phyloP scores from a whole-genome alignment of 2,329 filamentous ascomycete genomes.

The Leptographium radiaticola region DNA sequence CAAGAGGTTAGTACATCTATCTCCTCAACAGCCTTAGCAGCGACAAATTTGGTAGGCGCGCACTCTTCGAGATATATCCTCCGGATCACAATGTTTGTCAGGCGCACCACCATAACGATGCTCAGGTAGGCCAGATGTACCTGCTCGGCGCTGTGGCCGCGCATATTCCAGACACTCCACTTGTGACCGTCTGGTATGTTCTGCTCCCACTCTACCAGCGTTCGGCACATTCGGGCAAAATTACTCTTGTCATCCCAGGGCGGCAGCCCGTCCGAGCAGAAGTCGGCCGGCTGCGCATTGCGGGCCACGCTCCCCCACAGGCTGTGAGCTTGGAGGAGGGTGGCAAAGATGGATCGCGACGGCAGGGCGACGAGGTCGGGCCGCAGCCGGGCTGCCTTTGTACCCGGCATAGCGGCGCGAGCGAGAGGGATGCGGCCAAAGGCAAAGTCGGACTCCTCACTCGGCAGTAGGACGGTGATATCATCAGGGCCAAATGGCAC shows the following conservation, averaged over 20 bases:
- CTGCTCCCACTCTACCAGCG: conserved; percentile 15
- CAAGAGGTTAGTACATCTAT: background rate
- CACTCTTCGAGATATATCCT: background rate
- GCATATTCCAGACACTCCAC: conserved; percentile 22
- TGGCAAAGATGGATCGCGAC: conserved; percentile 21
- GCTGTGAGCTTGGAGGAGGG: conserved; percentile 19
- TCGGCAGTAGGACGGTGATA: conserved; percentile 21
- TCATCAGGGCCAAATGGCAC: conserved; percentile 19
- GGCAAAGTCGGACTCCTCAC: conserved; percentile 22
- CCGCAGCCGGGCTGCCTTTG: conserved; percentile 15
- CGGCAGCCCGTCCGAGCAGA: conserved; percentile 11
- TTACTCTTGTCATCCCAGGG: conserved; percentile 11
- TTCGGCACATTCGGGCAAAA: conserved; percentile 11
- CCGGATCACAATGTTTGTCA: conserved; percentile 20
- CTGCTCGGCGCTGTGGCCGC: conserved; percentile 19
- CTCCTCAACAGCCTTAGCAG: no score
- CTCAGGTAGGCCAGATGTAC: conserved; percentile 21
- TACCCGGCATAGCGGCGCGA: conserved; percentile 19
- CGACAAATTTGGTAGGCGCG: background rate
- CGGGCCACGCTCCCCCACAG: conserved; percentile 22
- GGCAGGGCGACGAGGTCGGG: conserved; percentile 13
- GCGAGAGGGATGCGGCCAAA: conserved; percentile 17
- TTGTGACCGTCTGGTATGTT: conserved; percentile 15
- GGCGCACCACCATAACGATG: conserved; percentile 18
- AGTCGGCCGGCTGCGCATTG: background rate